A percentile compares a stretch with the other conserved stretches of the same genome.
phyloP scores from a whole-genome alignment of 1,139 yeast genomes.

The Pichia sp. region DNA sequence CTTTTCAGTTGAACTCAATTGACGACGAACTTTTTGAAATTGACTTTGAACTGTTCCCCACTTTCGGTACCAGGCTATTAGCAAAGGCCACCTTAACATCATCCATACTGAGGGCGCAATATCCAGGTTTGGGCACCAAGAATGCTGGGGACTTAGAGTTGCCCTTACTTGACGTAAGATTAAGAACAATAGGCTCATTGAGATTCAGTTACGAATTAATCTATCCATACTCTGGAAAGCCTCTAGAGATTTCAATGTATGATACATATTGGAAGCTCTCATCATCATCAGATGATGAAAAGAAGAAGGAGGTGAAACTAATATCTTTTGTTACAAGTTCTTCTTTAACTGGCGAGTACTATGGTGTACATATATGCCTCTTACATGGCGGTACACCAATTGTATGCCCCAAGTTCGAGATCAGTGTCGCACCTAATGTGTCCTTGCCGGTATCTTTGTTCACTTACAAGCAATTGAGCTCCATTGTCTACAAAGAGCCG shows the following conservation, averaged over 20 bases:
- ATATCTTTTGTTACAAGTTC: conserved; percentile 88
- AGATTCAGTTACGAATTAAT: conserved; percentile 77
- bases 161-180: conserved; percentile 78
- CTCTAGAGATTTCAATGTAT: conserved; percentile 85
- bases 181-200: conserved; percentile 79
- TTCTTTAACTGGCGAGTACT: conserved; percentile 77
- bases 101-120: conserved; percentile 42
- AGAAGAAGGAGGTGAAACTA: conserved; percentile 10
- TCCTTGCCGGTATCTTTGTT: conserved; percentile 45
- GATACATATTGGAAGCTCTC: conserved; percentile 94
- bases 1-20: conserved; percentile 81
- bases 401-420: conserved; percentile 68
- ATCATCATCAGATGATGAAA: conserved; percentile 24
- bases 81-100: conserved; percentile 66
- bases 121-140: conserved; percentile 37
- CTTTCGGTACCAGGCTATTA: conserved; percentile 86
- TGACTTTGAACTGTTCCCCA: conserved; percentile 90
- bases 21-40: conserved; percentile 59
- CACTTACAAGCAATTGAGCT: conserved; percentile 41
- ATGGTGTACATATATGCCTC: conserved; percentile 64
- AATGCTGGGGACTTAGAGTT: conserved; percentile 43
- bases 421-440: conserved; percentile 50
- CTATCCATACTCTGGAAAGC: conserved; percentile 81
- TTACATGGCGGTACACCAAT: conserved; percentile 84
- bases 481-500: conserved; percentile 39